Conservation (phyloP, 352 stramenopile species). For the Pythium sukuiense region DNA sequence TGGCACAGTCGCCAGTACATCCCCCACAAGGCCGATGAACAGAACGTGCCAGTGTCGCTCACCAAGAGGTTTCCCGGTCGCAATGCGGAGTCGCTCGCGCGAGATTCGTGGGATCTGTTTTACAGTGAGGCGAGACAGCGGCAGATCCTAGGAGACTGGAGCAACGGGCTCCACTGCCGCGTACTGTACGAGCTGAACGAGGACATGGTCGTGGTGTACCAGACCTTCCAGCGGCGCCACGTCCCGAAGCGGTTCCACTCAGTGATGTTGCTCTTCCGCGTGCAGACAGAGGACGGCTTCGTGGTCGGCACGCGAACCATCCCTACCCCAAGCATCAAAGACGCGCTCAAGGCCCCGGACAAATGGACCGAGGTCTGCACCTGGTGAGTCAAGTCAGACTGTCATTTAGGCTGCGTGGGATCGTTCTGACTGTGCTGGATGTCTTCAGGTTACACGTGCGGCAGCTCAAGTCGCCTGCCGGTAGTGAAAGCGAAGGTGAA, state of each 20-base stretch:
- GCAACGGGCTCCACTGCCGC: conserved; percentile 37
- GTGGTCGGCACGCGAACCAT: conserved; percentile 59
- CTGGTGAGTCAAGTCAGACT: conserved; percentile 7
- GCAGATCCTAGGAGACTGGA: conserved; percentile 42
- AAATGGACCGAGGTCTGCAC: conserved; percentile 17
- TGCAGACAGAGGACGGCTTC: conserved; percentile 50
- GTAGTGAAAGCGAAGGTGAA: not conserved
- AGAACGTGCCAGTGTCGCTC: conserved; percentile 43
- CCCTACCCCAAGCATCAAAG: conserved; percentile 39
- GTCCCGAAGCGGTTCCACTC: conserved; percentile 56
- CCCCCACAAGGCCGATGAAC: not conserved
- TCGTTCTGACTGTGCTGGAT: not conserved
- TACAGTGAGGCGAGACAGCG: conserved; percentile 38
- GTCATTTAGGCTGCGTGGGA: not conserved
- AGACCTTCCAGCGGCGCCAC: conserved; percentile 46
- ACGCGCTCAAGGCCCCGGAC: conserved; percentile 26
- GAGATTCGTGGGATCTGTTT: conserved; percentile 42
- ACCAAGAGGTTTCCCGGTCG: conserved; percentile 41
- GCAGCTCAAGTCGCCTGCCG: not conserved
- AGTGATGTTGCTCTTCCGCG: conserved; percentile 58
- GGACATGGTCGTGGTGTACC: conserved; percentile 49
- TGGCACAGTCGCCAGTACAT: conserved; percentile 17
- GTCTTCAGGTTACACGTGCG: not conserved
- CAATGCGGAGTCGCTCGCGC: conserved; percentile 32
- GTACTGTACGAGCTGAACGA: conserved; percentile 46